Percentiles rank a stretch among this genome's conserved stretches.
phyloP scores from a whole-genome alignment of 129 eudicot genomes.

The Calendula officinalis region DNA sequence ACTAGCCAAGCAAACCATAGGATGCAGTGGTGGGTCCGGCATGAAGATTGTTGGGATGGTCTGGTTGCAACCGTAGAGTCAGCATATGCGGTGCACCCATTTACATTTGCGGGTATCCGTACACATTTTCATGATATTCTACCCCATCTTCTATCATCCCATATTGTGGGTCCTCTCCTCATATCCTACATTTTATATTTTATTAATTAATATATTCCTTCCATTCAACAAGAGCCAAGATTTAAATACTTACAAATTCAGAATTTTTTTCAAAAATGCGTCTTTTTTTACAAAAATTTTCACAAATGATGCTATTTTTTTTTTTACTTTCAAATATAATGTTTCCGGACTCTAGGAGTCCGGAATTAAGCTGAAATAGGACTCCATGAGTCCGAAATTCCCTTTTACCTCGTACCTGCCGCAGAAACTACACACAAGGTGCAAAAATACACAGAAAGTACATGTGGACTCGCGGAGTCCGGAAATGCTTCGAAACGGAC shows the following conservation, averaged over 20 bases:
- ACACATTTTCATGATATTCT: slow-evolving; percentile 54
- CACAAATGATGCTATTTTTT: too few species aligned
- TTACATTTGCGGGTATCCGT: slow-evolving; percentile 41
- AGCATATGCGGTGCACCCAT: slow-evolving; percentile 36
- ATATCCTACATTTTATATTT: slow-evolving; percentile 42
- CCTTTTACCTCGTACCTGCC: too few species aligned
- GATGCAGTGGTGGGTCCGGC: slow-evolving; percentile 39
- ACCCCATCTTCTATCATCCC: slow-evolving; percentile 77
- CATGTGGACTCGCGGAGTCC: too few species aligned
- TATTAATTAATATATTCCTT: too few species aligned
- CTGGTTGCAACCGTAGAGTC: slow-evolving; percentile 50
- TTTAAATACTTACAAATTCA: slow-evolving; percentile 50
- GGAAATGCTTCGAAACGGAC: too few species aligned
- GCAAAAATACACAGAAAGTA: too few species aligned
- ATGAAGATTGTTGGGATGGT: slow-evolving; percentile 48
- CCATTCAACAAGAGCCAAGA: not conserved
- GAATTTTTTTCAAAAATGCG: slow-evolving; percentile 50
- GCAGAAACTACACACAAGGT: too few species aligned
- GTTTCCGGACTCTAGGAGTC: too few species aligned
- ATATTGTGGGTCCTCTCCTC: slow-evolving; percentile 73
- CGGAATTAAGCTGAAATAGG: too few species aligned
- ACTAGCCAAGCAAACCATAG: slow-evolving; percentile 49
- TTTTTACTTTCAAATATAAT: too few species aligned
- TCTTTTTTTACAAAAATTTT: slow-evolving; percentile 18
- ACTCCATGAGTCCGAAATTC: too few species aligned